Base-by-base conservation (phyloP, 371 early-diverging fungal genomes). In the Chytridium lagenaria region DNA sequence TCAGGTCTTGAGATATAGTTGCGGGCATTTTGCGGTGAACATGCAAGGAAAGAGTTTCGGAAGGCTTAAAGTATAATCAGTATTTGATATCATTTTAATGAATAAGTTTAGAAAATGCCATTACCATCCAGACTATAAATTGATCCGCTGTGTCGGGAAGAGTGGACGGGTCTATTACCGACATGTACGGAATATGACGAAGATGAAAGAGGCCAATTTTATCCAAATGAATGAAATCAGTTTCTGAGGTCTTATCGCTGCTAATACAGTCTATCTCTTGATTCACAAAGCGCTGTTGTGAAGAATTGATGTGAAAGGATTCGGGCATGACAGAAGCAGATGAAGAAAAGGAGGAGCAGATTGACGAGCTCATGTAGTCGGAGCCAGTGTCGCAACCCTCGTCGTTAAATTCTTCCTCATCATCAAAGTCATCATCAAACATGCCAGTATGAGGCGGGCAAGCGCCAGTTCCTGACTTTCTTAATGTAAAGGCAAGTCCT, bases 61-160 rank as follows among this genome's bases (percentile, higher is more conserved):
- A 10, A 26, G 55, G 10, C 16, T 10, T 16, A 26, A 55, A 16
- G 5, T 55, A 10, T 55, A 26, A 28, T 7, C 7, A 28, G 55
- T 15, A 7, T 55, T 10, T 55, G 55, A 28, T 16, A 26, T 10
- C 23, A 7, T 7, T 16, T 7, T 10, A 55, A 26, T 23, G 55
- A 55, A 26, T 10, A 55, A 55, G 10, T 15, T 5, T 26, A 55
- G 55, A 16, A 16, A 55, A 26, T 26, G 19, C 7, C 30, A 7
- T 16, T 16, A 55, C 55, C 55, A 55, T 55, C 55, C 55, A 55
- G 26, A 55, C 55, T 7, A 26, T 26, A 26, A 55, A 55, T 55
- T 55, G 16, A 26, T 55, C 55, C 10, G 5, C 16, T 10, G 19
- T 28, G 55, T 55, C 26, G 19, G 55, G 55, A 16, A 55, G 30